These are phyloP conservation scores for Populus hybrid DNA, from an alignment of 441 rosid genomes.

Conservation along the genomic window DNA sequence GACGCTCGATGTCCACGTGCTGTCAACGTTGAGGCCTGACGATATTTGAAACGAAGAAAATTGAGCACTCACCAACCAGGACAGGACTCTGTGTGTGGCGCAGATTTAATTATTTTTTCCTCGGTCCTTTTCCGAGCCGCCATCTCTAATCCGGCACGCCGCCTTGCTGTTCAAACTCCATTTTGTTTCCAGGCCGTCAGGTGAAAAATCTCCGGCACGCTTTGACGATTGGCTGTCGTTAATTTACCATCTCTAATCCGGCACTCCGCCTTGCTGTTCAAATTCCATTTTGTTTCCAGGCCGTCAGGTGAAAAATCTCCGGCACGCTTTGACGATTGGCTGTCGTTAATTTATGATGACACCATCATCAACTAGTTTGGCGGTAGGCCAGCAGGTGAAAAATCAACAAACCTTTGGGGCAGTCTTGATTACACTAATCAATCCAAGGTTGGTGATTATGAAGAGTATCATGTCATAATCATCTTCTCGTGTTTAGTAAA, in stretches of 20 bases:
- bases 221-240: too few relatives aligned
- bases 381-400: not conserved
- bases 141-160: too few relatives aligned
- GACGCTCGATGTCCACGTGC: not conserved
- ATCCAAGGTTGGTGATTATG: slow-evolving; percentile 1
- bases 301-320: not conserved
- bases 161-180: too few relatives aligned
- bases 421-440: slow-evolving; percentile 16
- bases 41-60: too few relatives aligned
- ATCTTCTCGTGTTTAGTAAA: slow-evolving; percentile 11
- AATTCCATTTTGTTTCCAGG: not conserved
- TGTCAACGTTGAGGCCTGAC: not conserved
- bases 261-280: not conserved
- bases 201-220: too few relatives aligned
- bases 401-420: slow-evolving; percentile 5
- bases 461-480: slow-evolving; percentile 17
- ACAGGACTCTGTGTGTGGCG: not conserved
- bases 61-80: not conserved
- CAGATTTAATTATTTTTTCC: not conserved
- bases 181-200: too few relatives aligned
- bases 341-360: too few relatives aligned
- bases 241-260: too few relatives aligned
- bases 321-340: not conserved
- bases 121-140: not conserved
- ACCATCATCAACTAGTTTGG: not conserved